Base-by-base conservation (phyloP, 768 basidiomycete species). In the Naematelia aurantialba region DNA sequence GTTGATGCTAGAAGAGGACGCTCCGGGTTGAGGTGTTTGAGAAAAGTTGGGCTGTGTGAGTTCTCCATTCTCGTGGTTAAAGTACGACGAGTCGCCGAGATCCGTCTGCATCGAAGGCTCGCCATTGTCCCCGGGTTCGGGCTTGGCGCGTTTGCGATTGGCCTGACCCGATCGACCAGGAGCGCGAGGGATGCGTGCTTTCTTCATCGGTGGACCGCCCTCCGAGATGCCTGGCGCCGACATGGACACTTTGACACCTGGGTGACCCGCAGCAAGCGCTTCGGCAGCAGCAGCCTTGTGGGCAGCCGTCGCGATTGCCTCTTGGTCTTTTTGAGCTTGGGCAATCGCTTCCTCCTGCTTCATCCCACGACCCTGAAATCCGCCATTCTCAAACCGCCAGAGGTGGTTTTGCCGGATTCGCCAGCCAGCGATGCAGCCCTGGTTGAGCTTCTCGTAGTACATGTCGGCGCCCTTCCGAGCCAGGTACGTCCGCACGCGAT, bases 401-500 rank as follows among this genome's bases (percentile, higher is more conserved):
- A 74, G 61, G 31, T 74, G 72, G 50, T 70, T 70, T 30, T 71
- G 70, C 8, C 72, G 61, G 25, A 74, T 74, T 19, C 72, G 56
- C 72, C 72, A 74, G 3, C 72, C 72, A 19, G 68, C 60, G 17
- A 74, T 70, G 47, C 68, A 63, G 1, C 67, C 64, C 50, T 74
- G 72, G 30, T 66, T 69, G 45, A 74, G 68, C 52, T 74, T 74
- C 59, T 74, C 72, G 57, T 74, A 74, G 55, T 74, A 74, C 72
- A 74, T 74, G 61, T 74, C 72, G 60, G 72, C 64, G 45, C 72
- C 72, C 54, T 74, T 74, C 2, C 72, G 63, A 22, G 72, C 72
- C 24, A 74, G 66, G 42, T 74, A 74, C 1, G 72, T 74, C 47
- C 72, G 67, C 3, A 74, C 72, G 44, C 72, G 67, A 44, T 74